These are phyloP conservation scores for Zea luxurians DNA, from an alignment of 176 grass and related monocot genomes.

Conservation along the genomic window DNA sequence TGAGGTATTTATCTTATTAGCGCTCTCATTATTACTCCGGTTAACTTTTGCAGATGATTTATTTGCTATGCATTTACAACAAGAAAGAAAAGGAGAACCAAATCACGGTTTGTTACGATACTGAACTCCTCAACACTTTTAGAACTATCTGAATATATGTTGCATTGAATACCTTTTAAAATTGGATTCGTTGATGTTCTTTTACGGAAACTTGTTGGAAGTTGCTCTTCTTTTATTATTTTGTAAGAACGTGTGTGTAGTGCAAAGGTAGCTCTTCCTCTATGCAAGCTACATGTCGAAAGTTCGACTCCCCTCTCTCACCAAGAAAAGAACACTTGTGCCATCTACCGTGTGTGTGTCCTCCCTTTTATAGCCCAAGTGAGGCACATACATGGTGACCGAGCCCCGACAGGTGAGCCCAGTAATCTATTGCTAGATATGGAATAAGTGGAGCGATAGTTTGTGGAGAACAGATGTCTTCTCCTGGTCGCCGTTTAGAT, in stretches of 20 bases:
- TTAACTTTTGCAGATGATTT: conserved; percentile 71
- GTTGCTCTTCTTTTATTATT: background rate
- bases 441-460: too few species aligned
- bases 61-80: conserved; percentile 92
- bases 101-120: conserved; percentile 65
- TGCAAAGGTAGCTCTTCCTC: background rate
- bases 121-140: conserved; percentile 4
- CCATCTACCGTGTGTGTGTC: too few species aligned
- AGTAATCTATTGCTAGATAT: too few species aligned
- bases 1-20: background rate
- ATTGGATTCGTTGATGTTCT: conserved; percentile 15
- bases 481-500: too few species aligned
- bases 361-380: too few species aligned
- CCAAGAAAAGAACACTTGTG: background rate
- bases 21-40: conserved; percentile 18
- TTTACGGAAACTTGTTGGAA: conserved; percentile 13
- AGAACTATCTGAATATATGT: conserved; percentile 1
- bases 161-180: background rate
- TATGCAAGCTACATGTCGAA: background rate
- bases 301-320: too few species aligned
- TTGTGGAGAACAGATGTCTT: too few species aligned
- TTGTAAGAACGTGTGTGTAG: background rate
- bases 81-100: conserved; percentile 85
- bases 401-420: too few species aligned
- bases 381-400: too few species aligned